A percentile compares a stretch with the other conserved stretches of the same genome.
Conservation (phyloP, 768 basidiomycete species). For the Podaxis sp. region DNA sequence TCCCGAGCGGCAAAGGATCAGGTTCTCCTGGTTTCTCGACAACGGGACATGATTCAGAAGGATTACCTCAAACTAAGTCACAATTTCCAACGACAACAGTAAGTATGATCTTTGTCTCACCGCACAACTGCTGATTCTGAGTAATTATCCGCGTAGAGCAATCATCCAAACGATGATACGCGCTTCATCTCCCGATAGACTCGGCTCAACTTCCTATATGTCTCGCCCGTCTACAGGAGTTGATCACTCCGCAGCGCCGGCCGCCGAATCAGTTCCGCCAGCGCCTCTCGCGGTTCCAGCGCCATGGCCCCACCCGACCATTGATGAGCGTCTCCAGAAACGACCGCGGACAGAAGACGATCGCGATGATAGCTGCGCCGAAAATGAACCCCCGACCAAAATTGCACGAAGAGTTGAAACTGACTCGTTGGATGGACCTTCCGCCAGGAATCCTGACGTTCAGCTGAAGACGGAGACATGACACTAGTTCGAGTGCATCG, state of each 20-base stretch:
- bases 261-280: not conserved
- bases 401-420: not conserved
- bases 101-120: not conserved
- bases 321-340: not conserved
- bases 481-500: no score
- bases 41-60: constrained; percentile 34
- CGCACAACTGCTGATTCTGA: not conserved
- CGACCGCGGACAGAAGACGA: constrained; percentile 2
- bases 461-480: constrained; percentile 1
- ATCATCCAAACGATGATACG: not conserved
- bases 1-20: constrained; percentile 41
- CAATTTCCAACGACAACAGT: constrained; percentile 26
- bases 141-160: not conserved
- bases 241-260: not conserved
- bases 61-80: constrained; percentile 19
- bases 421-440: not conserved
- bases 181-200: not conserved
- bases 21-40: constrained; percentile 36
- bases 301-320: not conserved
- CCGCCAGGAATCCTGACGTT: not conserved
- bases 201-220: not conserved
- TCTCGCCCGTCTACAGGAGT: not conserved
- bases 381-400: not conserved
- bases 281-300: not conserved
- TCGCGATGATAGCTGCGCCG: not conserved